A percentile compares a stretch with the other conserved stretches of the same genome.
phyloP scores from a whole-genome alignment of 805 yeast genomes.

The Metschnikowia similis region DNA sequence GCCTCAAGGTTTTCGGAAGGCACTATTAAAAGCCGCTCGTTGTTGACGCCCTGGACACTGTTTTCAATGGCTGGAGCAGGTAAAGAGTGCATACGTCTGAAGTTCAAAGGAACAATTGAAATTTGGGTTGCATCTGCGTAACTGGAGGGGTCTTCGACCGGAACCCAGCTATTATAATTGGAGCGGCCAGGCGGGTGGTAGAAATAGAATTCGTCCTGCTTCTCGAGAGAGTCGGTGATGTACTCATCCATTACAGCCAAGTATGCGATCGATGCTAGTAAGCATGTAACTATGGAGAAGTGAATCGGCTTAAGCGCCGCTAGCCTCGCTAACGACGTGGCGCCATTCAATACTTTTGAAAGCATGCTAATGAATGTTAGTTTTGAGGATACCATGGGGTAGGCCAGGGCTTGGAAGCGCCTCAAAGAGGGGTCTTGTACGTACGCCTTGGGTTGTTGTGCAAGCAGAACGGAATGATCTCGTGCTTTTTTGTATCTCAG shows the following conservation, averaged over 20 bases:
- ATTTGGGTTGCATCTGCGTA: slow-evolving; percentile 43
- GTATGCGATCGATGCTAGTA: slow-evolving; percentile 77
- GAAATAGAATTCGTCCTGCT: slow-evolving; percentile 23
- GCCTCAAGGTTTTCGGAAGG: slow-evolving; percentile 25
- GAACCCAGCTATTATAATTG: slow-evolving; percentile 44
- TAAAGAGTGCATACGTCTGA: slow-evolving; percentile 42
- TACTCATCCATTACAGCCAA: slow-evolving; percentile 69
- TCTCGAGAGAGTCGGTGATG: slow-evolving; percentile 44
- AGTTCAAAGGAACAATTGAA: slow-evolving; percentile 54
- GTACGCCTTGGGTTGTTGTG: neutral
- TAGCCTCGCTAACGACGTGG: slow-evolving; percentile 44
- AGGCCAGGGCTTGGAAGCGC: neutral
- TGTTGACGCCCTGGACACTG: slow-evolving; percentile 35
- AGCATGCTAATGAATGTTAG: slow-evolving; percentile 21
- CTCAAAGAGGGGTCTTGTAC: neutral
- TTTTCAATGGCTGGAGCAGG: slow-evolving; percentile 40
- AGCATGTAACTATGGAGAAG: slow-evolving; percentile 64
- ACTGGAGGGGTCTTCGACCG: slow-evolving; percentile 38
- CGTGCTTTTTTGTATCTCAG: neutral
- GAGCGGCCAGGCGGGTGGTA: slow-evolving; percentile 36
- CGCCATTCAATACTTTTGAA: slow-evolving; percentile 26
- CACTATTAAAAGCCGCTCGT: slow-evolving; percentile 41
- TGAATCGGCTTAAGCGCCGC: slow-evolving; percentile 87
- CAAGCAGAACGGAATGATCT: neutral
- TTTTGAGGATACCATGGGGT: neutral